These are phyloP conservation scores for Fusarium fujikuroi DNA, from an alignment of 2,329 filamentous ascomycete species.

Conservation along the genomic window DNA sequence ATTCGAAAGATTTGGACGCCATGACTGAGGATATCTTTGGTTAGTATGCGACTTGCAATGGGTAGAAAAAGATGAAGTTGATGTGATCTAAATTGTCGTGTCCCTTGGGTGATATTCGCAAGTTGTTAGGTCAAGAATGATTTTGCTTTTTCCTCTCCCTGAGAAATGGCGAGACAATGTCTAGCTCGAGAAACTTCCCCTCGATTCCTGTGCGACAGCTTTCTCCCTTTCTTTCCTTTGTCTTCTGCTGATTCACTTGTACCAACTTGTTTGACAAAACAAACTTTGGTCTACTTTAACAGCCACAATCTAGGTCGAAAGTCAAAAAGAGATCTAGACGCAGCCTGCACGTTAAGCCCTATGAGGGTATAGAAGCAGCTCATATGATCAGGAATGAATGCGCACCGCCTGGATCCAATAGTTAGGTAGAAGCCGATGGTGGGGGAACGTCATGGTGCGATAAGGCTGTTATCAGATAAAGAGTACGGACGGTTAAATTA, in stretches of 20 bases:
- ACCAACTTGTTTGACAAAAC: constrained; percentile 6
- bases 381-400: constrained; percentile 27
- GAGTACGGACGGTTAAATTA: constrained; percentile 32
- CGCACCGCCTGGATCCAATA: constrained; percentile 4
- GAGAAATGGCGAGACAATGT: constrained; percentile 8
- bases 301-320: constrained; percentile 16
- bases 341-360: neutral
- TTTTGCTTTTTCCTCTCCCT: constrained; percentile 17
- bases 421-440: constrained; percentile 2
- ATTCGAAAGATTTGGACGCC: constrained; percentile 49
- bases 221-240: constrained; percentile 5
- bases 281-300: constrained; percentile 19
- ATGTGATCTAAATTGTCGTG: neutral
- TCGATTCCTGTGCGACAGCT: constrained; percentile 36
- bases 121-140: neutral
- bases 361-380: neutral
- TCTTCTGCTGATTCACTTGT: neutral
- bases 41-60: neutral
- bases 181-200: constrained; percentile 21
- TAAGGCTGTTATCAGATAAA: constrained; percentile 34
- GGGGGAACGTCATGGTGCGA: constrained; percentile 32
- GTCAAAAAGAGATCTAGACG: constrained; percentile 14
- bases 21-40: constrained; percentile 25
- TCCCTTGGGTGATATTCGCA: neutral
- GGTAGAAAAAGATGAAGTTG: neutral